Evolutionary conservation across 1,139 yeast genomes (phyloP).

Genomic region (Suhomyces taliae): DNA sequence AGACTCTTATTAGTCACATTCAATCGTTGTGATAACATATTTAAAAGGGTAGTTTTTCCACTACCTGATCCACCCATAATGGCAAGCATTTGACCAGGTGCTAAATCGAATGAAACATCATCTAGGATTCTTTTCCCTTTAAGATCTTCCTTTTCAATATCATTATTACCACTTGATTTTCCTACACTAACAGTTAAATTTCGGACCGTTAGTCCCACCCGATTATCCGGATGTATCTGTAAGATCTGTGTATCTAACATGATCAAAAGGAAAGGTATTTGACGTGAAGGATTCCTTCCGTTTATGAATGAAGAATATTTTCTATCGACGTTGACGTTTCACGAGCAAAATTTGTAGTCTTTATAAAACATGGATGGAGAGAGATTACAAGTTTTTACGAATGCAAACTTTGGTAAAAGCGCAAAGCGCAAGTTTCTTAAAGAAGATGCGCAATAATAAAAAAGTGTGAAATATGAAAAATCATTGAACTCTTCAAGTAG

Average conservation of each 20-base stretch:
- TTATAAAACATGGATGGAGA: background rate
- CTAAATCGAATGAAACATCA: slow-evolving; percentile 56
- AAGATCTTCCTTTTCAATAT: background rate
- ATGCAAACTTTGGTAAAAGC: background rate
- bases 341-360: background rate
- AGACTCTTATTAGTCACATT: slow-evolving; percentile 33
- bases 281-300: no score
- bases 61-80: slow-evolving; percentile 86
- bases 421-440: background rate
- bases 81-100: slow-evolving; percentile 57
- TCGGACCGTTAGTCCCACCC: slow-evolving; percentile 33
- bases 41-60: slow-evolving; percentile 80
- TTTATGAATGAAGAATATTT: no score
- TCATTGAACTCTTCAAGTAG: background rate
- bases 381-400: background rate
- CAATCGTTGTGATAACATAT: slow-evolving; percentile 66
- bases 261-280: background rate
- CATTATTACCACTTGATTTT: slow-evolving; percentile 8
- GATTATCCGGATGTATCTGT: slow-evolving; percentile 16
- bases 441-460: background rate
- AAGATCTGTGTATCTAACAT: slow-evolving; percentile 5
- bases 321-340: background rate
- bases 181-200: slow-evolving; percentile 32
- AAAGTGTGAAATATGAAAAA: no score
- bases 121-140: slow-evolving; percentile 26